phyloP scores from a whole-genome alignment of 2,329 filamentous ascomycete species.

The Arthrobotrys pseudoclavata region DNA sequence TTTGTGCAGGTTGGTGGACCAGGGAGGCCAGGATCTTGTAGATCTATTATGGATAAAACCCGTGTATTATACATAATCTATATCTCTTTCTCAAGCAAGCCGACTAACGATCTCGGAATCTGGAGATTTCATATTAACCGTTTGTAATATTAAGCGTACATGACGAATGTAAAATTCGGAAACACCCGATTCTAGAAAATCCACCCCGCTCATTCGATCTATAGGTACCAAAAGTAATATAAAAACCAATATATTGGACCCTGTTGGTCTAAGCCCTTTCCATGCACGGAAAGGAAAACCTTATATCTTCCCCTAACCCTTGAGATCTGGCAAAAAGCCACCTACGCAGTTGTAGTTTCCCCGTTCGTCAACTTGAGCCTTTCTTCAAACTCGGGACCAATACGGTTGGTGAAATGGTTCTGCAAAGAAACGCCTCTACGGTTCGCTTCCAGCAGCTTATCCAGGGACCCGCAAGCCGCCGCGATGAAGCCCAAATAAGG shows the following conservation, averaged over 20 bases:
- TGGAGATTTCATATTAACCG: neutral
- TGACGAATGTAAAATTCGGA: slow-evolving; percentile 11
- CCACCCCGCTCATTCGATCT: neutral
- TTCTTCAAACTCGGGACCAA: slow-evolving; percentile 48
- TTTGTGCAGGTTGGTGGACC: neutral
- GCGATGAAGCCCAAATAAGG: slow-evolving; percentile 89
- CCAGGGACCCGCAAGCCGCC: slow-evolving; percentile 78
- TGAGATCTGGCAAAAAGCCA: neutral
- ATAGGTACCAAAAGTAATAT: slow-evolving; percentile 20
- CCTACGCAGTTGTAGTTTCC: slow-evolving; percentile 12
- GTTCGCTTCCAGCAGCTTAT: slow-evolving; percentile 48
- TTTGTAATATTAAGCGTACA: slow-evolving; percentile 9
- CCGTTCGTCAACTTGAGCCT: slow-evolving; percentile 44
- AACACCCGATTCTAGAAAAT: neutral
- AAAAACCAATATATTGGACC: neutral
- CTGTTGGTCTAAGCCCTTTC: neutral
- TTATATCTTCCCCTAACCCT: neutral
- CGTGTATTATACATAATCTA: neutral
- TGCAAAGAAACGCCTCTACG: slow-evolving; percentile 34
- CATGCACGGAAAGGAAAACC: neutral
- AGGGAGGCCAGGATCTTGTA: neutral
- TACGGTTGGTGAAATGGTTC: slow-evolving; percentile 53
- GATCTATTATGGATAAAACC: slow-evolving; percentile 1
- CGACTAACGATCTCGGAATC: neutral
- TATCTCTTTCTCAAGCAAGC: neutral